Evolutionary conservation across 257 asterid species (phyloP).

Genomic region (Oldenlandia corymbosa): DNA sequence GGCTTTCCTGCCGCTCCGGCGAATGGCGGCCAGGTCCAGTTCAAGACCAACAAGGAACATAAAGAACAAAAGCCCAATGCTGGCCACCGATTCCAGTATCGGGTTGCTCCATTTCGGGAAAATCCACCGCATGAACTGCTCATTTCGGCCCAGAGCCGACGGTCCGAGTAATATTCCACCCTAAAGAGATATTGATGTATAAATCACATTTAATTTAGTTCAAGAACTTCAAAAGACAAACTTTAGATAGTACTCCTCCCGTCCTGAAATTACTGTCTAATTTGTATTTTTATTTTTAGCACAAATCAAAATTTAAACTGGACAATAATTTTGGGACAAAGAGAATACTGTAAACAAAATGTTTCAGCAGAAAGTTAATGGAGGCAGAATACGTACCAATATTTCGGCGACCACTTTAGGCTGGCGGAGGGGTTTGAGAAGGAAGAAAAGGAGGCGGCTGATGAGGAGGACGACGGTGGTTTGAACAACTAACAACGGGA

Average conservation of each 20-base stretch:
- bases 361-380: not conserved
- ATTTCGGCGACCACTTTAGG: constrained; percentile 63
- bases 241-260: no score
- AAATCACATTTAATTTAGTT: no score
- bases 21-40: constrained; percentile 40
- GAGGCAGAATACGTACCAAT: constrained; percentile 27
- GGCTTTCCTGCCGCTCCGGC: constrained; percentile 38
- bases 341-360: no score
- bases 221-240: no score
- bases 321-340: no score
- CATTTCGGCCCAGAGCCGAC: constrained; percentile 45
- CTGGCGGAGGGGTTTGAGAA: constrained; percentile 58
- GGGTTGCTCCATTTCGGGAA: constrained; percentile 59
- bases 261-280: no score
- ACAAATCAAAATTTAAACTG: no score
- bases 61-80: constrained; percentile 52
- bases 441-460: constrained; percentile 43
- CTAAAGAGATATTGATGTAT: constrained; percentile 22
- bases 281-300: no score
- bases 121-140: constrained; percentile 28
- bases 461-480: constrained; percentile 33
- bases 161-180: constrained; percentile 67
- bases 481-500: constrained; percentile 51
- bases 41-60: constrained; percentile 60
- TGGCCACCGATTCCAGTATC: constrained; percentile 47